Evolutionary conservation across 106 monocot species (phyloP).

Genomic region (Iris macrosiphon): DNA sequence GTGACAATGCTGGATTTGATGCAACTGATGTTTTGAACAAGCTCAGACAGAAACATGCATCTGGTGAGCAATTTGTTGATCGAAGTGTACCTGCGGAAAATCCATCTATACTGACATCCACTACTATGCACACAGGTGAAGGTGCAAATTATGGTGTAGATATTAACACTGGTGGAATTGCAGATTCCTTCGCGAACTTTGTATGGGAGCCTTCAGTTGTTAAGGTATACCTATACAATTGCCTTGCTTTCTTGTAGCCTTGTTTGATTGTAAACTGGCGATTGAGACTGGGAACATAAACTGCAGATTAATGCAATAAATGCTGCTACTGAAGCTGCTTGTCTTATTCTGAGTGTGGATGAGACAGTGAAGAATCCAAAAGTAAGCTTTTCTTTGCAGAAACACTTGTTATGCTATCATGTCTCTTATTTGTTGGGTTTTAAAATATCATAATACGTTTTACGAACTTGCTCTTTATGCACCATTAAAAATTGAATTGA

Average conservation of each 20-base stretch:
- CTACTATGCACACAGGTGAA: conserved; percentile 54
- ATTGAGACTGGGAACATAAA: background rate
- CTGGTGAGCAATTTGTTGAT: conserved; percentile 60
- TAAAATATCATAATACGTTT: too few relatives aligned
- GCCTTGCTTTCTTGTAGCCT: too few relatives aligned
- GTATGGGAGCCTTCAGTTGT: conserved; percentile 99
- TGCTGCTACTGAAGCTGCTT: conserved; percentile 98
- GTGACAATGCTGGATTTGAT: conserved; percentile 99
- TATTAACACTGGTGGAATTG: conserved; percentile 90
- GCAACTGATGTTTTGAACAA: conserved; percentile 96
- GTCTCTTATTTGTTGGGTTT: too few relatives aligned
- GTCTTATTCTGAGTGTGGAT: conserved; percentile 93
- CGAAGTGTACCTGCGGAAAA: too few relatives aligned
- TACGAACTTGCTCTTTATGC: too few relatives aligned
- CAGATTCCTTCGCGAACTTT: conserved; percentile 94
- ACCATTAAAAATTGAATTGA: too few relatives aligned
- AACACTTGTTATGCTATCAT: background rate
- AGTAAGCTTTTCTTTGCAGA: conserved; percentile 42
- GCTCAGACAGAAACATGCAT: conserved; percentile 96
- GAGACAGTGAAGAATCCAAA: conserved; percentile 97
- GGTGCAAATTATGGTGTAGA: conserved; percentile 91
- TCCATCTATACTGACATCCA: background rate
- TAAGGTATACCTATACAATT: conserved; percentile 42
- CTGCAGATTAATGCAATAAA: conserved; percentile 96
- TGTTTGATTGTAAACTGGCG: background rate